phyloP scores from a whole-genome alignment of 2,329 filamentous ascomycete genomes.

The Claviceps sp. region DNA sequence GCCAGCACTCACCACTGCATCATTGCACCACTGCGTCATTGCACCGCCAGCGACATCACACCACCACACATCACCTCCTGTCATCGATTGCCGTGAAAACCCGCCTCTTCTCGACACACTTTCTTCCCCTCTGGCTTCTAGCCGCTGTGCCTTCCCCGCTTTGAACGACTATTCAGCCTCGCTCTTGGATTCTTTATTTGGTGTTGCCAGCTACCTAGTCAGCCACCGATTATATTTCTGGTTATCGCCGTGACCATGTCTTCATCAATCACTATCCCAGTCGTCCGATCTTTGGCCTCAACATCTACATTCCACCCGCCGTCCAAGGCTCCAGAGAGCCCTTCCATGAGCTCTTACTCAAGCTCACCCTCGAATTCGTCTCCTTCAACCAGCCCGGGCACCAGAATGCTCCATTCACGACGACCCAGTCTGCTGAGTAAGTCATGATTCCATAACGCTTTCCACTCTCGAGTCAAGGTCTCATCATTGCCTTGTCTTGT shows the following conservation, averaged over 20 bases:
- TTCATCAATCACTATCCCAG: slow-evolving; percentile 57
- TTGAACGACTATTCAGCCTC: background rate
- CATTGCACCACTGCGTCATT: too few relatives aligned
- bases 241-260: slow-evolving; percentile 34
- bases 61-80: background rate
- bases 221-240: background rate
- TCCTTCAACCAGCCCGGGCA: slow-evolving; percentile 41
- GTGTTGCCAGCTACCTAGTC: background rate
- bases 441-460: background rate
- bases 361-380: slow-evolving; percentile 38
- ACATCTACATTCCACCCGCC: slow-evolving; percentile 23
- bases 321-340: slow-evolving; percentile 33
- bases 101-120: background rate
- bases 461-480: background rate
- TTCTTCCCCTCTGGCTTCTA: background rate
- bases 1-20: too few relatives aligned
- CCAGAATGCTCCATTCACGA: slow-evolving; percentile 37
- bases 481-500: slow-evolving; percentile 1
- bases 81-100: background rate
- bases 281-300: slow-evolving; percentile 22
- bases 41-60: background rate
- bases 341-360: slow-evolving; percentile 27
- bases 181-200: background rate
- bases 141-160: background rate
- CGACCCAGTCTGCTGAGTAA: slow-evolving; percentile 50